A percentile compares a stretch with the other conserved stretches of the same genome.
Conservation (phyloP, 148 eudicot genomes). For the Polygonum aviculare region DNA sequence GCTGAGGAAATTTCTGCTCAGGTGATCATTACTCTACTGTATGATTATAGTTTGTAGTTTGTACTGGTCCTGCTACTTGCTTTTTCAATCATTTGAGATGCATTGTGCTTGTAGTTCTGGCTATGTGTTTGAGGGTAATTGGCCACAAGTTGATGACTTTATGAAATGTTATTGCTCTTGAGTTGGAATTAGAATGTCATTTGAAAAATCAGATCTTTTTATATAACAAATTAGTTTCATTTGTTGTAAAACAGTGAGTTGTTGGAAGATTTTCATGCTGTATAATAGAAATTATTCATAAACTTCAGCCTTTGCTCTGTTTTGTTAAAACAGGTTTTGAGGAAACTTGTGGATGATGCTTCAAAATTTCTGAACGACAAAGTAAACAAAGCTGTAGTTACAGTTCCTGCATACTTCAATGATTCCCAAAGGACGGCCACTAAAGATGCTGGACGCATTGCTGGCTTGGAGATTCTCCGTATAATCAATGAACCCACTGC, state of each 20-base stretch:
- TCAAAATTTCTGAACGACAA: constrained; percentile 87
- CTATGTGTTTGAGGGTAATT: not conserved
- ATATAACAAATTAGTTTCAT: not conserved
- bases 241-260: not conserved
- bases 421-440: constrained; percentile 99
- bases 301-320: not conserved
- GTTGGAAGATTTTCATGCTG: not conserved
- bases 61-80: too few species aligned
- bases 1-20: constrained; percentile 97
- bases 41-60: too few species aligned
- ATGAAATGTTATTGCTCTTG: not conserved
- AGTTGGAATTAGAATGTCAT: not conserved
- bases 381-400: constrained; percentile 89
- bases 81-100: not conserved
- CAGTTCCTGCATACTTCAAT: constrained; percentile 94
- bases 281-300: not conserved
- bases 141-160: not conserved
- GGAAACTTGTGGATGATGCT: constrained; percentile 97
- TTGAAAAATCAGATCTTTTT: not conserved
- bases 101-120: not conserved
- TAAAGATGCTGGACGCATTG: constrained; percentile 96
- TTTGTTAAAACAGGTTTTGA: constrained; percentile 47
- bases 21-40: constrained; percentile 23
- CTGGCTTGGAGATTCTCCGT: constrained; percentile 87
- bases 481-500: constrained; percentile 98